These are phyloP conservation scores for Eucalyptus marginata DNA, from an alignment of 345 rosid genomes.

Conservation along the genomic window DNA sequence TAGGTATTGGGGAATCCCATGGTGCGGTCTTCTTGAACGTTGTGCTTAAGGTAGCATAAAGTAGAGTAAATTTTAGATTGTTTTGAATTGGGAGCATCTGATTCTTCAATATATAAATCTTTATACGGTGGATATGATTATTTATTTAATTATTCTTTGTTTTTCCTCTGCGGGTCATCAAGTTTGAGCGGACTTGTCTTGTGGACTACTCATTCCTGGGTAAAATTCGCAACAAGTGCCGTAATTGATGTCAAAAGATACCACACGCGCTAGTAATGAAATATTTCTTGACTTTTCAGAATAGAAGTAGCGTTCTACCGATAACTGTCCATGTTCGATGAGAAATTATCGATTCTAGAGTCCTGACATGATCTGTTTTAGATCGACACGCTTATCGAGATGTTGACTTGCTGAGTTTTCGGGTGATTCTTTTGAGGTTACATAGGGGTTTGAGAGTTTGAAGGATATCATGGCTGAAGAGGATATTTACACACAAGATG, in stretches of 20 bases:
- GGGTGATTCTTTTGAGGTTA: background rate
- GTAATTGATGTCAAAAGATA: background rate
- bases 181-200: background rate
- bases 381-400: background rate
- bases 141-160: background rate
- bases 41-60: background rate
- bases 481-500: constrained; percentile 56
- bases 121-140: background rate
- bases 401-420: background rate
- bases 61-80: background rate
- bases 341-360: background rate
- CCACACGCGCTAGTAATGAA: background rate
- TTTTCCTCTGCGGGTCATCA: background rate
- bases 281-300: background rate
- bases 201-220: background rate
- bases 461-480: constrained; percentile 37
- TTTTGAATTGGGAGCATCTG: background rate
- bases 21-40: background rate
- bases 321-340: background rate
- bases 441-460: background rate
- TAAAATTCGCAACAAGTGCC: background rate
- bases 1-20: background rate
- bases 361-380: background rate
- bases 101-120: background rate
- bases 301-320: background rate